These are phyloP conservation scores for Viola pubescens DNA, from an alignment of 441 rosid genomes.

Conservation along the genomic window DNA sequence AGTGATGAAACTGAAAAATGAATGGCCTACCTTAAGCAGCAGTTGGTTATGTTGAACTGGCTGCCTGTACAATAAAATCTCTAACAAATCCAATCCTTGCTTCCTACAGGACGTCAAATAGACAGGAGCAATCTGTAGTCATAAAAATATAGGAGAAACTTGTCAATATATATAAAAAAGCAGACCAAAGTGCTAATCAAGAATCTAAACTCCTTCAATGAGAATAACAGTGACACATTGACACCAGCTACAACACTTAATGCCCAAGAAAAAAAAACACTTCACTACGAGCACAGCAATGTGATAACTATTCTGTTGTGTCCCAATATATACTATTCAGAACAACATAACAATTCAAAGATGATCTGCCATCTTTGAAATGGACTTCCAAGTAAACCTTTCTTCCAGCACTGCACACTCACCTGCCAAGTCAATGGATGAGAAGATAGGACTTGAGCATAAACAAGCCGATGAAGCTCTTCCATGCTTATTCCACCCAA, in stretches of 20 bases:
- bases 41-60: conserved; percentile 56
- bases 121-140: conserved; percentile 75
- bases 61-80: conserved; percentile 66
- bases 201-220: no score
- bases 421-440: conserved; percentile 97
- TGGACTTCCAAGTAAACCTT: neutral
- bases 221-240: no score
- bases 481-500: conserved; percentile 73
- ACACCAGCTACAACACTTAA: no score
- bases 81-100: conserved; percentile 77
- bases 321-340: no score
- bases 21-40: conserved; percentile 59
- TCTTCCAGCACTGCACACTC: conserved; percentile 22
- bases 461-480: conserved; percentile 84
- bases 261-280: no score
- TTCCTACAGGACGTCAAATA: conserved; percentile 75
- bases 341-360: neutral
- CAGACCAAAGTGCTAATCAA: no score
- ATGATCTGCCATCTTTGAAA: conserved; percentile 8
- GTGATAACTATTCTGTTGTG: no score
- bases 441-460: conserved; percentile 92
- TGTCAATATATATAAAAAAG: neutral
- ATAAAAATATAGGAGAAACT: neutral
- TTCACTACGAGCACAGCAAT: no score
- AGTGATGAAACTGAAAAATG: neutral